Conservation (phyloP, 139 green algal species). For the Coccomyxa sp. region DNA sequence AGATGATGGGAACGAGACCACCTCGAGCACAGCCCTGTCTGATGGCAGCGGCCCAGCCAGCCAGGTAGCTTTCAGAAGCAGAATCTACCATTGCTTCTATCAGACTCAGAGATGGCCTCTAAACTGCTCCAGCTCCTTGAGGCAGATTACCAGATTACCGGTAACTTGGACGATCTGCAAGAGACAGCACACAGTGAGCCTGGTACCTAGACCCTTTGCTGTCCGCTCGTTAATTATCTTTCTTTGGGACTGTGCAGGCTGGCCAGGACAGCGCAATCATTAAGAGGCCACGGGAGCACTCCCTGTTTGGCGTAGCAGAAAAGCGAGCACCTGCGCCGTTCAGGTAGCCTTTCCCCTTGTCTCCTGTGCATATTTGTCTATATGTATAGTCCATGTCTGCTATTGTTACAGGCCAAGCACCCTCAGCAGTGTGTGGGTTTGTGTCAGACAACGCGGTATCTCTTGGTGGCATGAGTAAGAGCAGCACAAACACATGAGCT, state of each 20-base stretch:
- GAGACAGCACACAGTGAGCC: background rate
- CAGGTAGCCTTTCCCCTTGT: background rate
- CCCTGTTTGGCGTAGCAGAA: slow-evolving; percentile 25
- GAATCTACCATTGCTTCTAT: background rate
- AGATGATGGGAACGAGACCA: background rate
- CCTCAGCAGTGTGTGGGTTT: background rate
- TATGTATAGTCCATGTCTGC: background rate
- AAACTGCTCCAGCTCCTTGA: background rate
- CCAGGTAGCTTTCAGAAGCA: background rate
- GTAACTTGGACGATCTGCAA: background rate
- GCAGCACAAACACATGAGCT: background rate
- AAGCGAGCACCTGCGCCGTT: slow-evolving; percentile 14
- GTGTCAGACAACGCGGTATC: background rate
- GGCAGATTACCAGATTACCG: background rate
- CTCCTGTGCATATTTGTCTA: background rate
- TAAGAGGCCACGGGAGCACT: background rate
- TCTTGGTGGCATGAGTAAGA: background rate
- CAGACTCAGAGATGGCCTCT: background rate
- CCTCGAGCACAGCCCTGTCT: background rate
- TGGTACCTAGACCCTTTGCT: background rate
- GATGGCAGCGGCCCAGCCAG: background rate
- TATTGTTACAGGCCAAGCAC: background rate
- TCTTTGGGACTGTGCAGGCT: background rate
- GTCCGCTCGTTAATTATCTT: background rate
- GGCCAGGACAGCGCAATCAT: background rate